These are phyloP conservation scores for Ophiostoma tasmaniense DNA, from an alignment of 2,329 filamentous ascomycete species.

Conservation along the genomic window DNA sequence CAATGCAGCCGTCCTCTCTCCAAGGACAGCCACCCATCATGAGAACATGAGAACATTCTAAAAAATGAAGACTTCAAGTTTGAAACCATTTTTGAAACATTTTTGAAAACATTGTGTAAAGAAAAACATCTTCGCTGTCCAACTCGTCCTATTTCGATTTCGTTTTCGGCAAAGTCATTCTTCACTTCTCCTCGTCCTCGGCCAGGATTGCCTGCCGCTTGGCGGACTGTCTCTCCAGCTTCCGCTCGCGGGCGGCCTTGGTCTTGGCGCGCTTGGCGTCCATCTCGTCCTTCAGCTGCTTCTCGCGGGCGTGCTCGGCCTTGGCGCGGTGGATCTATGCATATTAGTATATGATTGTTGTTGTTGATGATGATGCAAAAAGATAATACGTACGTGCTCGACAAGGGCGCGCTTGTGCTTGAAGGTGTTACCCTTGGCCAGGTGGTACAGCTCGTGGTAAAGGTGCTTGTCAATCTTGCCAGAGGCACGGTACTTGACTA, in stretches of 20 bases:
- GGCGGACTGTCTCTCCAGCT: conserved; percentile 79
- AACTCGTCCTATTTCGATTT: not conserved
- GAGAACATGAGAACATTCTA: not conserved
- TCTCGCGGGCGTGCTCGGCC: conserved; percentile 97
- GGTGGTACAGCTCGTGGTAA: conserved; percentile 99
- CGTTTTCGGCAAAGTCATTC: not conserved
- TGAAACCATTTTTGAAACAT: not conserved
- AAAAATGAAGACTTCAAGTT: not conserved
- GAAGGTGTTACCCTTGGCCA: conserved; percentile 99
- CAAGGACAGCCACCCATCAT: conserved; percentile 5
- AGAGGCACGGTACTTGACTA: conserved; percentile 99
- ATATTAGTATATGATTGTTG: not conserved
- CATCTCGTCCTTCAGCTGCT: conserved; percentile 97
- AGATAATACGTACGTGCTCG: conserved; percentile 79
- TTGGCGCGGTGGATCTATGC: conserved; percentile 98
- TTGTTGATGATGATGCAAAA: not conserved
- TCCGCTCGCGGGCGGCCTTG: conserved; percentile 99
- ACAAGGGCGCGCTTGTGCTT: conserved; percentile 99
- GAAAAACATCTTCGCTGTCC: conserved; percentile 7
- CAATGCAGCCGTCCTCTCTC: not conserved
- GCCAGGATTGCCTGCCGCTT: conserved; percentile 83
- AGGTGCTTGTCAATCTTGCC: conserved; percentile 99
- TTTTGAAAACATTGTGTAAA: not conserved
- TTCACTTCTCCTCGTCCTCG: conserved; percentile 51
- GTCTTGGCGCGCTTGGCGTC: conserved; percentile 99